Base-by-base conservation (phyloP, 129 eudicot species). In the Solidago caesia region DNA sequence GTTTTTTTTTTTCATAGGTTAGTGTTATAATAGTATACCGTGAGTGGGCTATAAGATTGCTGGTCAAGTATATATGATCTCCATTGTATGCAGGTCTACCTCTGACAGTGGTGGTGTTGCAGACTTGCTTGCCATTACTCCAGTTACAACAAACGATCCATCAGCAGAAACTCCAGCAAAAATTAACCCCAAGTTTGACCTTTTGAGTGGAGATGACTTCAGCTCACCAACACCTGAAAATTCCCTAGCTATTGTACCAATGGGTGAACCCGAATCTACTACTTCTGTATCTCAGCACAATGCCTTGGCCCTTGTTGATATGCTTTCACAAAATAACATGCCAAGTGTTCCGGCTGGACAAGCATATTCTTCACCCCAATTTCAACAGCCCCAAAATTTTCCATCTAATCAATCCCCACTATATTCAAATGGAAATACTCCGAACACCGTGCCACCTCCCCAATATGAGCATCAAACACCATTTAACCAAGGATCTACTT, bases 151-250 rank as follows among this genome's bases (percentile, higher is more conserved):
- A 75, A 80, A 79, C 33, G 85, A 67, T 44, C 64, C 77, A 52
- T 52, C 87, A 66, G 39, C 79, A 72, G 66, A 74, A 74, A 80
- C 86, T 42, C 74, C 90, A 71, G 45, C 80, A 21, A 82, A 81
- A 15, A 72, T 76, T 45, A 73, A 62, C 55, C 83, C 93, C 6
- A 89, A 85, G 79, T 83, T 89, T 74, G 97, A 92, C 78, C 97
- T 92, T 70, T 77, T 92, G 74, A 87, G 96, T 76, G 97, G 97
- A 64, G 96, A 89, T 68, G 97, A 89, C 76, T 84, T 91, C 51
- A 79, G 82, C 80, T 77, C 92, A 39, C 92, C 88, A 4, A 77
- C 78, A n/a, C 80, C 82, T 57, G 90, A 83, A 63, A 80, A 82
- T 72, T 67, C 89, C 2, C 74, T 92, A 62, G 97, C 97, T 14